phyloP scores from a whole-genome alignment of 768 basidiomycete genomes.

The Naematelia aurantialba region DNA sequence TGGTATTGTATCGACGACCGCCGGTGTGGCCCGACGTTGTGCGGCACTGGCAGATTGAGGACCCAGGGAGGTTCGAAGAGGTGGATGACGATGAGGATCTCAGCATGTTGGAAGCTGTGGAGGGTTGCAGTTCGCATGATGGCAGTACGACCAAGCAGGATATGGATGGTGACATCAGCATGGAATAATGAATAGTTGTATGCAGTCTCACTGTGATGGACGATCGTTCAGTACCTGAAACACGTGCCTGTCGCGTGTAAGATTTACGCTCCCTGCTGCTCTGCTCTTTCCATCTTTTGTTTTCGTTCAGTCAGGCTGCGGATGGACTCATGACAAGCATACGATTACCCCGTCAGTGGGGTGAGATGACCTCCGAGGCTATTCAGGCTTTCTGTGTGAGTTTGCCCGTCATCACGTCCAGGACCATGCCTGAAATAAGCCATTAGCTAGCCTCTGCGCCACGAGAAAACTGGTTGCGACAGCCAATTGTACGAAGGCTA shows the following conservation, averaged over 20 bases:
- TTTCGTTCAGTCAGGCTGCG: not conserved
- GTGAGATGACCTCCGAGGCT: conserved; percentile 17
- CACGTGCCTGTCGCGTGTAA: no score
- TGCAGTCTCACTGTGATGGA: no score
- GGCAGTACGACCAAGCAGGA: not conserved
- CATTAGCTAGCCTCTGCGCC: conserved; percentile 25
- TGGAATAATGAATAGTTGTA: not conserved
- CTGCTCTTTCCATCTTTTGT: not conserved
- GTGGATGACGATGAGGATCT: conserved; percentile 31
- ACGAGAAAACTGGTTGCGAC: conserved; percentile 16
- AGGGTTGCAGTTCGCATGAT: not conserved
- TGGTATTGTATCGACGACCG: conserved; percentile 31
- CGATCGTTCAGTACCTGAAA: no score
- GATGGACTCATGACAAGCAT: not conserved
- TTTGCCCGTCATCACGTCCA: not conserved
- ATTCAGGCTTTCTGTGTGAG: conserved; percentile 4
- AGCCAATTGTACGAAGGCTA: conserved; percentile 27
- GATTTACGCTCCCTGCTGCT: not conserved
- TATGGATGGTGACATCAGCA: conserved; percentile 19
- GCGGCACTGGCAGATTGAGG: conserved; percentile 24
- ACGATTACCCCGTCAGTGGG: not conserved
- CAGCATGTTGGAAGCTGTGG: not conserved
- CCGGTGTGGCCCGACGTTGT: conserved; percentile 23
- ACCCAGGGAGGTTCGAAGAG: conserved; percentile 26
- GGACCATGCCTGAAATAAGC: conserved; percentile 2